A percentile compares a stretch with the other conserved stretches of the same genome.
phyloP scores from a whole-genome alignment of 768 basidiomycete genomes.

The Leucocoprinus sp. region DNA sequence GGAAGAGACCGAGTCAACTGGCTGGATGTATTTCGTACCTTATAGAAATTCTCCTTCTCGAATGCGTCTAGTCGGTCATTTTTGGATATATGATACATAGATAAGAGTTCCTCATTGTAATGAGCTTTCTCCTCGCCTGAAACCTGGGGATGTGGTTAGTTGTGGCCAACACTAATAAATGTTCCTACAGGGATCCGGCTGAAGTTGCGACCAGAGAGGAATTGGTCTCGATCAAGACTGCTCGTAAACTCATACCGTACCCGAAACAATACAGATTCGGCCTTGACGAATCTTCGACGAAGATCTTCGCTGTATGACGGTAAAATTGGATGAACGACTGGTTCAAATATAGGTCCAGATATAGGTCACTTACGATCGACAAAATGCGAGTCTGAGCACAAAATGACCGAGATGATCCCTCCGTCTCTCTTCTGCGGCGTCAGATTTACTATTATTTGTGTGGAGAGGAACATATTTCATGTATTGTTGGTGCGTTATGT shows the following conservation, averaged over 20 bases:
- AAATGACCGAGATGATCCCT: conserved; percentile 91
- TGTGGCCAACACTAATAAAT: background rate
- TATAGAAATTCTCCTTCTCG: conserved; percentile 60
- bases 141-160: conserved; percentile 35
- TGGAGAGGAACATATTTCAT: conserved; percentile 71
- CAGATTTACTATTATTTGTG: conserved; percentile 36
- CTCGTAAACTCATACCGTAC: conserved; percentile 69
- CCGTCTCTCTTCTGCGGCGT: conserved; percentile 56
- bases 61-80: conserved; percentile 28
- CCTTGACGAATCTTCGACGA: conserved; percentile 78
- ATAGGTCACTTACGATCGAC: conserved; percentile 70
- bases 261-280: conserved; percentile 78
- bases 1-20: background rate
- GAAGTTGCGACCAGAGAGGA: conserved; percentile 59
- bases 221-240: conserved; percentile 46
- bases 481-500: conserved; percentile 53
- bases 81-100: conserved; percentile 34
- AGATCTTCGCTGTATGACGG: conserved; percentile 68
- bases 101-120: conserved; percentile 39
- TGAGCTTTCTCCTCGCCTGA: conserved; percentile 43
- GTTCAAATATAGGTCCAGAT: background rate
- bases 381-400: conserved; percentile 89
- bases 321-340: background rate
- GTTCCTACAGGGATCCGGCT: conserved; percentile 51
- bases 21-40: conserved; percentile 34